A percentile compares a stretch with the other conserved stretches of the same genome.
These are phyloP conservation scores for Rhodosporidiobolus sp. DNA, from an alignment of 768 basidiomycete species.

Conservation along the genomic window DNA sequence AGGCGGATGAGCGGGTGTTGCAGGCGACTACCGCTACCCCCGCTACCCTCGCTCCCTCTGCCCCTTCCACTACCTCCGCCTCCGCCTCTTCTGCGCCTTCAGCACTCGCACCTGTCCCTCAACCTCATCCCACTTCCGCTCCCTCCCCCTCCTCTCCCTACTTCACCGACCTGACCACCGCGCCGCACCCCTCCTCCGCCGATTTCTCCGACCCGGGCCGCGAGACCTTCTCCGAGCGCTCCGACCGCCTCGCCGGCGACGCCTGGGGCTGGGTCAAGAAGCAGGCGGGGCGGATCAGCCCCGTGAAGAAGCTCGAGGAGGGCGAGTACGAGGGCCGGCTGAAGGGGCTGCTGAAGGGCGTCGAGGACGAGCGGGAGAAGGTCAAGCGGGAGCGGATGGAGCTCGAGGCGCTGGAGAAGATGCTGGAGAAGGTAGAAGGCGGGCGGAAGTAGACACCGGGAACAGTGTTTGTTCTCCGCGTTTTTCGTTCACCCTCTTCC, in stretches of 20 bases:
- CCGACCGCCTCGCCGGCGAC: conserved; percentile 13
- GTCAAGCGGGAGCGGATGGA: conserved; percentile 18
- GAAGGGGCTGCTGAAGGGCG: background rate
- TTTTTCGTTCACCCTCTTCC: too few relatives aligned
- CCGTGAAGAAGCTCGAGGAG: conserved; percentile 28
- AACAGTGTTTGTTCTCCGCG: too few relatives aligned
- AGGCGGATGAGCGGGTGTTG: background rate
- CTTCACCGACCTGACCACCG: conserved; percentile 3
- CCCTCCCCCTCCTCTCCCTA: background rate
- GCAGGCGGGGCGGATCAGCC: background rate
- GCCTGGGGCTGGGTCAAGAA: background rate
- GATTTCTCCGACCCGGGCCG: conserved; percentile 20
- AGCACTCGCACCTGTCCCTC: background rate
- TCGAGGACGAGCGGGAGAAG: conserved; percentile 15
- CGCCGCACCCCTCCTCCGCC: conserved; percentile 1
- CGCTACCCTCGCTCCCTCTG: background rate
- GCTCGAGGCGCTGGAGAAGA: conserved; percentile 8
- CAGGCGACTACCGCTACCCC: background rate
- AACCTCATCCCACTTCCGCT: background rate
- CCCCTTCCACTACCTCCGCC: conserved; percentile 1
- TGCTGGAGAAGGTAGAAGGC: background rate
- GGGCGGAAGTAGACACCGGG: background rate
- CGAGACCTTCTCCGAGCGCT: conserved; percentile 35
- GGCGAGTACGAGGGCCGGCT: conserved; percentile 22
- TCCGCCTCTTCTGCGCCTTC: background rate